Base-by-base conservation (phyloP, 1,284 basidiomycete species). In the Leccinum angustisporum region DNA sequence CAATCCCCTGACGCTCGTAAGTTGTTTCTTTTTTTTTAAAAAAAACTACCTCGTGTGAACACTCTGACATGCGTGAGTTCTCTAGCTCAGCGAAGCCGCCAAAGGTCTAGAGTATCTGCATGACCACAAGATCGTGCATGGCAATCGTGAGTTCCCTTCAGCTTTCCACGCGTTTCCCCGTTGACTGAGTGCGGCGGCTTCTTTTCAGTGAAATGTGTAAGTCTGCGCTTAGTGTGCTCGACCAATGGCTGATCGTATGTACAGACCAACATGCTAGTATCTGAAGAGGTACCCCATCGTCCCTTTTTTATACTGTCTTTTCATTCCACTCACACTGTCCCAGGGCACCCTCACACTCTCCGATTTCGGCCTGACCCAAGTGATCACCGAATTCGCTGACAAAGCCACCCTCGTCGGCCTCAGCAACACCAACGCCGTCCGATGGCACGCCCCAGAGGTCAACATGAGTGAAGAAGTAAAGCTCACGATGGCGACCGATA, bases 321-420 rank as follows among this genome's bases (percentile, higher is more conserved):
- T 34, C 6, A 1, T 14, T 18, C 36, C 16, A 1, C 40, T 59
- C 38, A 57, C 18, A 4, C 5, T 27, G 27, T 11, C 33, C 7
- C 53, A 25, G 85, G 78, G 77, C 9, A 72, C 81, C 64, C 81
- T 85, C 25, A 75, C 81, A 43, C 81, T 87, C 31, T 83, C 81
- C 61, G 86, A 87, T 65, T 86, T 87, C 67, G 84, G 85, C 36
- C 81, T 86, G 74, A 80, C 85, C n/a, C 84, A 83, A 67, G 73
- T 84, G 34, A 77, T 86, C 38, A 80, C 81, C 62, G 83, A 85
- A 50, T 77, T 84, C 27, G 80, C 82, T 1, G 80, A 82, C 56
- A 79, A 70, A 61, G 67, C 75, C 25, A 76, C 77, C 38, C 80
- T 81, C 25, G 67, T 73, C 8, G 79, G 78, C 5, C 70, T 84